Conservation (phyloP, 768 basidiomycete species). For the Tylopilus sp. region DNA sequence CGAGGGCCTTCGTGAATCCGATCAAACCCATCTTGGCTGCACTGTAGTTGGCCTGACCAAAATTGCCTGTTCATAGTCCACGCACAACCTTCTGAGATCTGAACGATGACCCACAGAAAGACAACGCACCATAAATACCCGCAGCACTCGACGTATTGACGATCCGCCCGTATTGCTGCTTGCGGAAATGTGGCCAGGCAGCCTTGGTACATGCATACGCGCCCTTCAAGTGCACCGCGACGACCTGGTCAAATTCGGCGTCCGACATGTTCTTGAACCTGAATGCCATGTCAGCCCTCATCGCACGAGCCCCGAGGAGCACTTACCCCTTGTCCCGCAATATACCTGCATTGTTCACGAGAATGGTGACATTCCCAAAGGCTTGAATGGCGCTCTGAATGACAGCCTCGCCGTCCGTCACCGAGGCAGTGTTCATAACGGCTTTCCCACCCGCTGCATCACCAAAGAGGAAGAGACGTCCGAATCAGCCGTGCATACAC, state of each 20-base stretch:
- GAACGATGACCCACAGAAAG: background rate
- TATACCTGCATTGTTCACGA: conserved; percentile 97
- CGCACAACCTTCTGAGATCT: background rate
- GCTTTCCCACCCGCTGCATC: conserved; percentile 82
- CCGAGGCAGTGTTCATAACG: conserved; percentile 81
- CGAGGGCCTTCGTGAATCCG: conserved; percentile 89
- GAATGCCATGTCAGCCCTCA: background rate
- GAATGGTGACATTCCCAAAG: conserved; percentile 80
- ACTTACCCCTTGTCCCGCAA: conserved; percentile 72
- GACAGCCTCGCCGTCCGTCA: conserved; percentile 81
- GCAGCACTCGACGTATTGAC: conserved; percentile 95
- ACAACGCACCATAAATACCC: conserved; percentile 77
- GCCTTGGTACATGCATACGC: conserved; percentile 92
- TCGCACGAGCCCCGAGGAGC: background rate
- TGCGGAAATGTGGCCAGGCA: conserved; percentile 93
- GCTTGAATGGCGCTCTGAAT: conserved; percentile 81
- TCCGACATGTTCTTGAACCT: conserved; percentile 97
- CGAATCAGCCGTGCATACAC: background rate
- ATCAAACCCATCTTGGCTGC: conserved; percentile 97
- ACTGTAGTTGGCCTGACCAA: conserved; percentile 97
- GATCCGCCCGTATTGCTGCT: conserved; percentile 91
- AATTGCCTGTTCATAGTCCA: conserved; percentile 60
- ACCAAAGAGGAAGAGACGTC: background rate
- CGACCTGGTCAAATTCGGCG: conserved; percentile 87
- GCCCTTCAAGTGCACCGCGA: conserved; percentile 90